Percentiles rank a stretch among this genome's conserved stretches.
phyloP scores from a whole-genome alignment of 2,329 filamentous ascomycete species.

The Nemania sp. region DNA sequence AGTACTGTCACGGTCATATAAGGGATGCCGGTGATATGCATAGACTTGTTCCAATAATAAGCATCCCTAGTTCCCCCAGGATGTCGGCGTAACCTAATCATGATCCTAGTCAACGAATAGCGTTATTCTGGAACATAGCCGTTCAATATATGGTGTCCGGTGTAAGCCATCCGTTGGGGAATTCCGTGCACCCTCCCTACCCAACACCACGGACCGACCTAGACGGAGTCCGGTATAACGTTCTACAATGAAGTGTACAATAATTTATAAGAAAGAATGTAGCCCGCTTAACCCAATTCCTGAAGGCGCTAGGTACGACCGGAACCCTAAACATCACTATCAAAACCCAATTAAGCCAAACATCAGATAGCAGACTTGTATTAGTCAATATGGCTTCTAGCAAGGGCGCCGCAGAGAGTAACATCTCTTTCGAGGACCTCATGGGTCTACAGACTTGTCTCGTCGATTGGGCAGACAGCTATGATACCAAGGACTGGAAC shows the following conservation, averaged over 20 bases:
- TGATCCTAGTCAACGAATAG: neutral
- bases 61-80: neutral
- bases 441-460: slow-evolving; percentile 50
- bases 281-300: too few species aligned
- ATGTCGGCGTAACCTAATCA: neutral
- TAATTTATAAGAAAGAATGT: slow-evolving; percentile 12
- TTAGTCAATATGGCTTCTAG: slow-evolving; percentile 32
- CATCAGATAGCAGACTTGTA: neutral
- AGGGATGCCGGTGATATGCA: neutral
- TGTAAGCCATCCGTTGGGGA: slow-evolving; percentile 32
- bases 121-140: slow-evolving; percentile 11
- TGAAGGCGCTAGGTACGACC: neutral
- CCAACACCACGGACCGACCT: slow-evolving; percentile 22
- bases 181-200: slow-evolving; percentile 20
- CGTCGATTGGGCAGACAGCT: slow-evolving; percentile 72
- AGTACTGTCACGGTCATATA: neutral
- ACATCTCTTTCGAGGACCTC: slow-evolving; percentile 49
- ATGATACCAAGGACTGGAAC: slow-evolving; percentile 73
- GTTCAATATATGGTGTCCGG: neutral
- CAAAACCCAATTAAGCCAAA: neutral
- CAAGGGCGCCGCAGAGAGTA: neutral
- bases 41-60: neutral
- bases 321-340: neutral
- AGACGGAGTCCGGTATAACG: slow-evolving; percentile 19
- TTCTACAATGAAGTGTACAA: neutral